Conservation (phyloP, 2,329 filamentous ascomycete species). For the Trematosphaeria pertusa region DNA sequence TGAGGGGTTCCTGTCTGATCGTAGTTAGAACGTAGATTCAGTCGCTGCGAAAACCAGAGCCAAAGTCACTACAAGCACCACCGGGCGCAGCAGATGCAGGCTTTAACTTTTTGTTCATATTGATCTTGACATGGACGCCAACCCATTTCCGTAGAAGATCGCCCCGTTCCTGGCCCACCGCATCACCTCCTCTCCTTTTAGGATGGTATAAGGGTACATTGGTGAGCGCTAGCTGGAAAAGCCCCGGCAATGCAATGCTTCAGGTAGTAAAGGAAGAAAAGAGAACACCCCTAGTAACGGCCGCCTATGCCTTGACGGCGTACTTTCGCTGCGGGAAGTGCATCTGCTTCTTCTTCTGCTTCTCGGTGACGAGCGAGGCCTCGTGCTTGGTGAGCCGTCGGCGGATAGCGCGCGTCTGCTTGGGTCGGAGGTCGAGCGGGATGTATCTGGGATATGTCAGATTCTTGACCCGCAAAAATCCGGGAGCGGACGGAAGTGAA, state of each 20-base stretch:
- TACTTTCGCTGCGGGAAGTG: conserved; percentile 99
- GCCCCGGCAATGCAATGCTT: conserved; percentile 52
- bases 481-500: conserved; percentile 5
- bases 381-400: conserved; percentile 94
- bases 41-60: too few species aligned
- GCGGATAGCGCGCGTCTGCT: conserved; percentile 98
- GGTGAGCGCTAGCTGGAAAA: conserved; percentile 47
- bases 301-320: conserved; percentile 84
- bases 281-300: conserved; percentile 37
- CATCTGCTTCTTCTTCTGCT: conserved; percentile 92
- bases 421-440: conserved; percentile 96
- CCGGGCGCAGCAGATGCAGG: too few species aligned
- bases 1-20: too few species aligned
- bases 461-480: conserved; percentile 5
- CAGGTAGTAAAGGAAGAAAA: conserved; percentile 48
- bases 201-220: conserved; percentile 49
- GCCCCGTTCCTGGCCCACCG: conserved; percentile 40
- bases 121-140: conserved; percentile 51
- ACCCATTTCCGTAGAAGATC: conserved; percentile 48
- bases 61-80: too few species aligned
- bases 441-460: conserved; percentile 66
- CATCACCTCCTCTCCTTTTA: conserved; percentile 41
- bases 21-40: too few species aligned
- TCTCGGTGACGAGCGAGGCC: conserved; percentile 81
- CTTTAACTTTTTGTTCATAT: conserved; percentile 51